Conservation (phyloP, 1,139 yeast genomes). For the Wickerhamomyces sp. region DNA sequence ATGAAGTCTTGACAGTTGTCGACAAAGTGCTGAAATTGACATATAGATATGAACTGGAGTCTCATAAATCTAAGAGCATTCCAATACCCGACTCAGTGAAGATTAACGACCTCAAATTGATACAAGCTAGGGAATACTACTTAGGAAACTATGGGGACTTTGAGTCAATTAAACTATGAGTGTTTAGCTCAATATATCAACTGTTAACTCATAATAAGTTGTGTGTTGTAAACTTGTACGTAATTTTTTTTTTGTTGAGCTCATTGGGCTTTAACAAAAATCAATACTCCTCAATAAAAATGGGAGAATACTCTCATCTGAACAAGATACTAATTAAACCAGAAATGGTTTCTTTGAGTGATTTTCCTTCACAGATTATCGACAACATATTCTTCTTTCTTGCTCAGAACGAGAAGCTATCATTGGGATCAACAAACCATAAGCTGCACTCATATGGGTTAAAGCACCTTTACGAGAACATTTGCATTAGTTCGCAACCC, state of each 20-base stretch:
- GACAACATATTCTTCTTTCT: conserved; percentile 11
- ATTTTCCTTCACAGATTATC: neutral
- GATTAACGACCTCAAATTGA: conserved; percentile 31
- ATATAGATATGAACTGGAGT: conserved; percentile 18
- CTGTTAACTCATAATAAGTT: neutral
- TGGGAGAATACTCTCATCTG: no score
- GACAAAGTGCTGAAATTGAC: conserved; percentile 30
- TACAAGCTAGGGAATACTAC: conserved; percentile 28
- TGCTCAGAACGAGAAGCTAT: conserved; percentile 27
- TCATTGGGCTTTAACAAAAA: no score
- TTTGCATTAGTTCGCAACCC: conserved; percentile 27
- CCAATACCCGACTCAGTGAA: conserved; percentile 12
- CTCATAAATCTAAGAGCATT: no score
- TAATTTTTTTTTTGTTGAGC: no score
- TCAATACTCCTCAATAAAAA: no score
- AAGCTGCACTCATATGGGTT: conserved; percentile 14
- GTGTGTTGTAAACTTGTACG: no score
- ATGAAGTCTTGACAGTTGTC: conserved; percentile 29
- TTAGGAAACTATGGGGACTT: conserved; percentile 1
- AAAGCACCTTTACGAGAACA: conserved; percentile 23
- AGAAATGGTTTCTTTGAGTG: no score
- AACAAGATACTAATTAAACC: no score
- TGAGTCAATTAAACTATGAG: neutral
- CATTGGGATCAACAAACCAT: conserved; percentile 7
- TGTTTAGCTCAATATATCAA: neutral